Evolutionary conservation across 225 moss, liverwort and hornwort genomes (phyloP).

Genomic region (Climacium dendroides): DNA sequence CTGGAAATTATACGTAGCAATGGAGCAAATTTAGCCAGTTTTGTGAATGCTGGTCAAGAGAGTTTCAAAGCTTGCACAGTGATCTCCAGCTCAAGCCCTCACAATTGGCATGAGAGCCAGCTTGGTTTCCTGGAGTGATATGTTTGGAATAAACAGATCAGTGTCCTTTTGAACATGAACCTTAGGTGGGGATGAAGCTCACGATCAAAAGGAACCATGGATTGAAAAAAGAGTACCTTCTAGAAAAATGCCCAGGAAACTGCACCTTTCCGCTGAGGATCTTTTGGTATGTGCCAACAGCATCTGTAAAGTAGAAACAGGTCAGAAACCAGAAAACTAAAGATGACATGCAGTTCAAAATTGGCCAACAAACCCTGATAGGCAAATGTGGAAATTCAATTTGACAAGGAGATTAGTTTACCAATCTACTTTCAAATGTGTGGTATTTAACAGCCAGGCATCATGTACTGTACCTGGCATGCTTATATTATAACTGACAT

Average conservation of each 20-base stretch:
- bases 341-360: not conserved
- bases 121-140: too few species aligned
- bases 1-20: too few species aligned
- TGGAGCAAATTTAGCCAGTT: too few species aligned
- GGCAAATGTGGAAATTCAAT: not conserved
- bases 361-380: not conserved
- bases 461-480: not conserved
- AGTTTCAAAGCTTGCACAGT: too few species aligned
- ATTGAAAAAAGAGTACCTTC: constrained; percentile 34
- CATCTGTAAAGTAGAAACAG: constrained; percentile 31
- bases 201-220: not conserved
- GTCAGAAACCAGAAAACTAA: not conserved
- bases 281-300: constrained; percentile 88
- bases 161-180: too few species aligned
- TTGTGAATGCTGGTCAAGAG: too few species aligned
- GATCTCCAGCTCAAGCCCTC: too few species aligned
- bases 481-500: not conserved
- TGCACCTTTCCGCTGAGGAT: constrained; percentile 57
- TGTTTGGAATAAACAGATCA: too few species aligned
- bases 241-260: constrained; percentile 90
- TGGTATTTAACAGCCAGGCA: not conserved
- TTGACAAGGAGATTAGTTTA: not conserved
- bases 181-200: not conserved
- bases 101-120: too few species aligned
- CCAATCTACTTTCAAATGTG: not conserved